A percentile compares a stretch with the other conserved stretches of the same genome.
Evolutionary conservation across 306 rosid species (phyloP).

Genomic region (Elaeagnus macrophylla): DNA sequence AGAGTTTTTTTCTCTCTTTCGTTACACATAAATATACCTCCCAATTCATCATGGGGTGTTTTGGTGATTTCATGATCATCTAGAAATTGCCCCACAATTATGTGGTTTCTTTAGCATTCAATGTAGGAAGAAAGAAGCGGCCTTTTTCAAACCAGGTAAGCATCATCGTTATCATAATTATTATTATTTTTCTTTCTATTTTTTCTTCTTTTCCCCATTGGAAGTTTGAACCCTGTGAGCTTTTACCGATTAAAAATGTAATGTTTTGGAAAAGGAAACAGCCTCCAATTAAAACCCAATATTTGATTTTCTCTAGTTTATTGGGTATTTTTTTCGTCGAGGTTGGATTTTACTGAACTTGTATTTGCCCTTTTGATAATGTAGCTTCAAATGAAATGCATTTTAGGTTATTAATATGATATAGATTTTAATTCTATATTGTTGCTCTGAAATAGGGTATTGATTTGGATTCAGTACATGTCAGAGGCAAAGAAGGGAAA

Average conservation of each 20-base stretch:
- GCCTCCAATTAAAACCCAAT: not conserved
- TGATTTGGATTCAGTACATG: slow-evolving; percentile 26
- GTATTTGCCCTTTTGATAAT: not conserved
- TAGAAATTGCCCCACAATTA: slow-evolving; percentile 21
- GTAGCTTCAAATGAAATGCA: too few species aligned
- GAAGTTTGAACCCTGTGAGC: too few species aligned
- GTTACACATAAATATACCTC: not conserved
- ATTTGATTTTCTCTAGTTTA: not conserved
- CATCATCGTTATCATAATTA: slow-evolving; percentile 8
- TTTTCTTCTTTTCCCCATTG: not conserved
- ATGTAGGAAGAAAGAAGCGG: slow-evolving; percentile 23
- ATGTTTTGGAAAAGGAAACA: not conserved
- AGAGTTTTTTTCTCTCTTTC: slow-evolving; percentile 1
- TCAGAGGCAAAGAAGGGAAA: slow-evolving; percentile 14
- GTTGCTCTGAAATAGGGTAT: slow-evolving; percentile 20
- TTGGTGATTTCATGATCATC: slow-evolving; percentile 14
- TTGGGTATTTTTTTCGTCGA: slow-evolving; percentile 6
- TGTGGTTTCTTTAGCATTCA: slow-evolving; percentile 22
- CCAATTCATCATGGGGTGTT: slow-evolving; percentile 31
- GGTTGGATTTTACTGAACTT: too few species aligned
- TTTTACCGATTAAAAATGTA: not conserved
- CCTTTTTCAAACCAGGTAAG: slow-evolving; percentile 40
- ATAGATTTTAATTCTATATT: slow-evolving; percentile 20
- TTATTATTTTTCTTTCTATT: not conserved
- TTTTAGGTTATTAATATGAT: too few species aligned